Evolutionary conservation across 2,329 filamentous ascomycete genomes (phyloP).

Genomic region (Colletotrichum truncatum): DNA sequence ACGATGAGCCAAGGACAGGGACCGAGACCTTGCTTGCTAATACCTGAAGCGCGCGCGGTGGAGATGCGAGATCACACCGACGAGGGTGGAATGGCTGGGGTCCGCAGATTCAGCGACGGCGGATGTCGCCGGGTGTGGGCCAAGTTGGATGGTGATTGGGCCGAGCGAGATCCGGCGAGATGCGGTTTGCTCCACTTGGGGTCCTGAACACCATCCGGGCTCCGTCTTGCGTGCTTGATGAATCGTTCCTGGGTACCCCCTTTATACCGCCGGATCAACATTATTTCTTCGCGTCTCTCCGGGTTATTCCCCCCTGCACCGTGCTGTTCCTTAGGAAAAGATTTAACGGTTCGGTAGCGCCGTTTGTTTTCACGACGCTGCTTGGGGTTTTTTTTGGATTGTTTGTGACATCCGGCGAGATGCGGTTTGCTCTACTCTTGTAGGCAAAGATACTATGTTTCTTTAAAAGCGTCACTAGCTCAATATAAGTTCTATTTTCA

Average conservation of each 20-base stretch:
- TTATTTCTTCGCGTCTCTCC: background rate
- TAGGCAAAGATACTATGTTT: no score
- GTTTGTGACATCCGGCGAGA: constrained; percentile 26
- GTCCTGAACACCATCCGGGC: constrained; percentile 13
- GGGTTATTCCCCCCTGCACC: no score
- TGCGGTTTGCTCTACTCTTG: background rate
- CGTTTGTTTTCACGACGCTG: no score
- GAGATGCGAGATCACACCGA: background rate
- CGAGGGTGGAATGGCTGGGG: background rate
- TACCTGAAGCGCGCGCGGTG: background rate
- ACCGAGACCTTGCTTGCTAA: background rate
- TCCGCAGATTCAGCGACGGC: background rate
- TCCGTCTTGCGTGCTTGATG: constrained; percentile 18
- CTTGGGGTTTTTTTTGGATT: no score
- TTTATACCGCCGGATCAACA: background rate
- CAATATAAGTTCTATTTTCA: no score
- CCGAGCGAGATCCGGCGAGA: constrained; percentile 25
- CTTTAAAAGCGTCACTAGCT: no score
- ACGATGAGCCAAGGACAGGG: background rate
- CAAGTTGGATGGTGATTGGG: background rate
- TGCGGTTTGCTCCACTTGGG: background rate
- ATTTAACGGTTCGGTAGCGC: no score
- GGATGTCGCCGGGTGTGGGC: constrained; percentile 4
- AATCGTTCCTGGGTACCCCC: no score
- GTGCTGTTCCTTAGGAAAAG: background rate